A percentile compares a stretch with the other conserved stretches of the same genome.
Evolutionary conservation across 1,284 basidiomycete genomes (phyloP).

Genomic region (Sporisorium sorghi): DNA sequence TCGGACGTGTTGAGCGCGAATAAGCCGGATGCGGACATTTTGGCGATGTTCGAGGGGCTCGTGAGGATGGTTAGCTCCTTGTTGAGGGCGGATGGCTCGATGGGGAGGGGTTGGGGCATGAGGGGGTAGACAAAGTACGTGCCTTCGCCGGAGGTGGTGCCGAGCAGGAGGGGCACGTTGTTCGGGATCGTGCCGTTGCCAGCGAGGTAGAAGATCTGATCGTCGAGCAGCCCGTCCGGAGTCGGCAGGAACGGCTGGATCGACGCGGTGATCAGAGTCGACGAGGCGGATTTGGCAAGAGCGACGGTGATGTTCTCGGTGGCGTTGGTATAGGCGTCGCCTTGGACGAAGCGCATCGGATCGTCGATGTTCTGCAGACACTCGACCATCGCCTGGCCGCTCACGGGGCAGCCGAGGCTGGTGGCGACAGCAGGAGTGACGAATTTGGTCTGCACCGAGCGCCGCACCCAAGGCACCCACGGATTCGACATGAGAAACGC

Average conservation of each 20-base stretch:
- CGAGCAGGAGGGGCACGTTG: conserved; percentile 39
- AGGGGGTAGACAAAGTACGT: conserved; percentile 33
- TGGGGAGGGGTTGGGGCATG: conserved; percentile 22
- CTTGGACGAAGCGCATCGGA: conserved; percentile 24
- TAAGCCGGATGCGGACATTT: conserved; percentile 20
- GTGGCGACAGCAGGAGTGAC: conserved; percentile 30
- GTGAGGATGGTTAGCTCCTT: conserved; percentile 19
- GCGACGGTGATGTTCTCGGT: conserved; percentile 21
- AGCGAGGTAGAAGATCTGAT: conserved; percentile 46
- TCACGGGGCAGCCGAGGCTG: conserved; percentile 19
- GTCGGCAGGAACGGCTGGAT: conserved; percentile 46
- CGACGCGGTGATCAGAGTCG: conserved; percentile 15
- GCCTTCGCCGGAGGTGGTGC: conserved; percentile 39
- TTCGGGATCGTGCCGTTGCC: conserved; percentile 47
- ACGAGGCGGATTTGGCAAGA: conserved; percentile 3
- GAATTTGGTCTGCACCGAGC: conserved; percentile 24
- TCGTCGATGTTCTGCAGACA: conserved; percentile 39
- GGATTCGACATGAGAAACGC: conserved; percentile 47
- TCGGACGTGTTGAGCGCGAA: conserved; percentile 32
- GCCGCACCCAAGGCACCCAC: conserved; percentile 37
- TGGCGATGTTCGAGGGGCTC: conserved; percentile 7
- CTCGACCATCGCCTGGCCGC: conserved; percentile 32
- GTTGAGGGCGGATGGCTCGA: conserved; percentile 20
- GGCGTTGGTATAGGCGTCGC: conserved; percentile 25
- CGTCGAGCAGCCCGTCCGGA: conserved; percentile 36